Evolutionary conservation across 1,284 basidiomycete genomes (phyloP), one percentile per base, ranked within the genome.

Genomic region (Exsudoporus floridanus): DNA sequence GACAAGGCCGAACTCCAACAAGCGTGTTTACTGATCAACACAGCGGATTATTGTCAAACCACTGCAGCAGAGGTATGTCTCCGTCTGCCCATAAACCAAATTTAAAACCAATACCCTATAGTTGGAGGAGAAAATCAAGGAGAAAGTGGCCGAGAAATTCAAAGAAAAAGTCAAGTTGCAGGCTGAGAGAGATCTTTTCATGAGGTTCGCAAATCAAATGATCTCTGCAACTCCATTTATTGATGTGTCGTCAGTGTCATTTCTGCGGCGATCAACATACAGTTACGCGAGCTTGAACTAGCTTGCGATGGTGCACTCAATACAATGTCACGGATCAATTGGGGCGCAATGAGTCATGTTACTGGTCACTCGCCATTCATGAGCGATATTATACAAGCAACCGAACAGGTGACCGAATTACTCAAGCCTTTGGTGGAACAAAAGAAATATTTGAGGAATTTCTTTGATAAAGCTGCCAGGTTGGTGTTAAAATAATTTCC

Each of bases 11-110:
- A 94, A 54, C 70, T 97, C 33, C 86, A 84, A 59, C 91, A 89
- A 57, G 84, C 90, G 1, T 94, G 91, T 64, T 75, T 93, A 18
- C 75, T 97, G 21, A 86, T 99, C 65, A 99, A 99, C 66, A 99
- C 97, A 0, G 95, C 95, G 2, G 96, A 99, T 64, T 99, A 99
- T 71, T 99, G 97, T 69, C 89, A 94, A 61, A 88, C 84, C 5
- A 99, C 96, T 2, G 90, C 94, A 2, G 68, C 84, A 19, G 94
- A 97, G 79, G 92, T 86, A 60, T 19, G 72, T 58, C 31, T 48
- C 14, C 7, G 35, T 46, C 18, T 19, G 1, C 7, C 23, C 10
- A 33, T 30, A 9, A 12, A 27, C 13, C 13, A 6, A 34, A 46
- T 25, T 13, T 27, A 40, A 47, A 30, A n/a, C 48, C 54, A 30